Base-by-base conservation (phyloP, 176 grass and related monocot species). In the Juncus effusus region DNA sequence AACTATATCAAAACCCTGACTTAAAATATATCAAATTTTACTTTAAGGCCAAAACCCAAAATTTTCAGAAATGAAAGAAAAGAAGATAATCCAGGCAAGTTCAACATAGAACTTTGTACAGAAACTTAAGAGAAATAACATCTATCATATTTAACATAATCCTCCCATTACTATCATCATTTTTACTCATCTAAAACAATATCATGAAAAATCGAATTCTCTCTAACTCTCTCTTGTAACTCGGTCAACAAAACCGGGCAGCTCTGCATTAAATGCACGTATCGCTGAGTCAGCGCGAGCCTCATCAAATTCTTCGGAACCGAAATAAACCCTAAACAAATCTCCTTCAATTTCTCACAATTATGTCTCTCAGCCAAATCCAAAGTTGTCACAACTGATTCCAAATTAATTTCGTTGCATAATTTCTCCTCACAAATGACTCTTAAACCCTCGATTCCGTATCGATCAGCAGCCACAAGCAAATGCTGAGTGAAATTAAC, bases 361-460 rank as follows among this genome's bases (percentile, higher is more conserved):
- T 38, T 78, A 38, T 84, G 40, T n/a, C 38, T 81, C 50, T 91
- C 88, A 0, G 88, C 88, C 11, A 61, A 78, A 9, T 56, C 80
- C n/a, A 87, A 42, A 3, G 62, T 82, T 16, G 38, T 52, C 7
- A 63, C 65, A 40, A 87, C 65, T 0, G 73, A 78, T 11, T 87
- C 71, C 0, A 65, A 16, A 3, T 64, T 65, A 10, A 87, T 45
- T 68, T 40, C 51, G 3, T 71, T 54, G 64, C 74, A 79, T 36
- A 91, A 0, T 16, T 44, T 74, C 5, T 44, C 51, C 3, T 82
- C 83, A 14, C 83, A 86, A 13, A 78, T 63, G 10, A 83, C 49
- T 77, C 78, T 89, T 51, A 85, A 3, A 4, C 88, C 61, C 5
- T 91, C 81, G 40, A 87, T 40, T 1, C 64, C 80, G 5, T 84